Percentiles rank a stretch among this genome's conserved stretches.
Conservation (phyloP, 208 protist genomes). For the Borovskyia barvae region DNA sequence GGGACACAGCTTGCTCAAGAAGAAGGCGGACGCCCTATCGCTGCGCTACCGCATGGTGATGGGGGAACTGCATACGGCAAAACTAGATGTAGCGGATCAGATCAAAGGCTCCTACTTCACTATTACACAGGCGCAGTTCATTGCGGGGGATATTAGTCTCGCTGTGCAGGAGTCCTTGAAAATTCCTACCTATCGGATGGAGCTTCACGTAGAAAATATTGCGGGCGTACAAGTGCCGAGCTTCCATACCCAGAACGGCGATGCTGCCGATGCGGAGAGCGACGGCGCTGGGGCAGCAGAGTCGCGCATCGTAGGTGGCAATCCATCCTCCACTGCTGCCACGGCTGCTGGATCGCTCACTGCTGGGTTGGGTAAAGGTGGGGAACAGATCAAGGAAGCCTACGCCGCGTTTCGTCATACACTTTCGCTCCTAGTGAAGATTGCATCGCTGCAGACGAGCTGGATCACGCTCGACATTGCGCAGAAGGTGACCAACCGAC, state of each 20-base stretch:
- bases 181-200: constrained; percentile 85
- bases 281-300: constrained; percentile 8
- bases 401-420: constrained; percentile 90
- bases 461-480: constrained; percentile 97
- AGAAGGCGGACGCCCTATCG: constrained; percentile 99
- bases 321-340: constrained; percentile 2
- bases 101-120: constrained; percentile 94
- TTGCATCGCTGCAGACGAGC: constrained; percentile 97
- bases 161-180: constrained; percentile 94
- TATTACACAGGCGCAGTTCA: constrained; percentile 96
- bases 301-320: background rate
- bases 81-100: constrained; percentile 83
- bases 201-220: constrained; percentile 96
- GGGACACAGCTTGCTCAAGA: constrained; percentile 99
- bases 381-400: constrained; percentile 94
- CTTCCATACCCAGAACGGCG: constrained; percentile 76
- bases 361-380: constrained; percentile 95
- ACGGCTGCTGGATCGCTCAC: constrained; percentile 33
- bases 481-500: constrained; percentile 99
- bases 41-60: constrained; percentile 95
- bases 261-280: constrained; percentile 16
- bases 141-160: constrained; percentile 95
- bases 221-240: constrained; percentile 97
- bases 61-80: constrained; percentile 91
- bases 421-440: constrained; percentile 91